Percentiles rank a stretch among this genome's conserved stretches.
Conservation (phyloP, 2,329 filamentous ascomycete genomes). For the Diaporthe sp. region DNA sequence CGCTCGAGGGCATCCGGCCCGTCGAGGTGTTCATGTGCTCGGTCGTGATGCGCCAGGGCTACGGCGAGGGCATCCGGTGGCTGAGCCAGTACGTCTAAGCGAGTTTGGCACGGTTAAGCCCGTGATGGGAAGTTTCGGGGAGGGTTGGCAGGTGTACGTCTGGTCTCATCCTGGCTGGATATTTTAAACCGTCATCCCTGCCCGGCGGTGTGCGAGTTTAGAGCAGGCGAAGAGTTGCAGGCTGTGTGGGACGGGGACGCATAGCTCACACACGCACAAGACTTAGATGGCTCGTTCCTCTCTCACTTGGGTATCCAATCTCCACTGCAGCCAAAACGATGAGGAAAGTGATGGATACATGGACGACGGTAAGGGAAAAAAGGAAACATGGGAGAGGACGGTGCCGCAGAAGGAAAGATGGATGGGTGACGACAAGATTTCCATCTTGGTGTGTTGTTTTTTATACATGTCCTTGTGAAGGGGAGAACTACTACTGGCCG, state of each 20-base stretch:
- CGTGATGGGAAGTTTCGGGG: slow-evolving; percentile 1
- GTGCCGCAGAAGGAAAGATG: background rate
- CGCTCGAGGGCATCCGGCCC: slow-evolving; percentile 87
- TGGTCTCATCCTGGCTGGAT: background rate
- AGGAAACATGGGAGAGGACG: background rate
- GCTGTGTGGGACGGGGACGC: background rate
- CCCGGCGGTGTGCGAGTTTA: background rate
- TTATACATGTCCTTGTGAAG: slow-evolving; percentile 35
- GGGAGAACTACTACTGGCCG: slow-evolving; percentile 39
- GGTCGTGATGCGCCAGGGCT: slow-evolving; percentile 97
- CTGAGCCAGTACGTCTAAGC: slow-evolving; percentile 89
- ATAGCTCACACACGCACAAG: background rate
- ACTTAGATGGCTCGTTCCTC: slow-evolving; percentile 25
- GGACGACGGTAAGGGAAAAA: background rate
- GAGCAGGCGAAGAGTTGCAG: slow-evolving; percentile 2
- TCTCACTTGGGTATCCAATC: slow-evolving; percentile 14
- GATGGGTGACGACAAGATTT: slow-evolving; percentile 12
- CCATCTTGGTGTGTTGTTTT: slow-evolving; percentile 20
- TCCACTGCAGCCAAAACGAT: slow-evolving; percentile 8
- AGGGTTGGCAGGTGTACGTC: background rate
- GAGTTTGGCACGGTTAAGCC: no score
- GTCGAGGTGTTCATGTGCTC: slow-evolving; percentile 99
- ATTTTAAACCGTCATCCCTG: background rate
- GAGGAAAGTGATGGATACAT: slow-evolving; percentile 15
- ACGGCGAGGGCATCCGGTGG: slow-evolving; percentile 93